Percentiles rank a stretch among this genome's conserved stretches.
These are phyloP conservation scores for Taxillus chinensis DNA, from an alignment of 164 flowering plant genomes.

Conservation along the genomic window DNA sequence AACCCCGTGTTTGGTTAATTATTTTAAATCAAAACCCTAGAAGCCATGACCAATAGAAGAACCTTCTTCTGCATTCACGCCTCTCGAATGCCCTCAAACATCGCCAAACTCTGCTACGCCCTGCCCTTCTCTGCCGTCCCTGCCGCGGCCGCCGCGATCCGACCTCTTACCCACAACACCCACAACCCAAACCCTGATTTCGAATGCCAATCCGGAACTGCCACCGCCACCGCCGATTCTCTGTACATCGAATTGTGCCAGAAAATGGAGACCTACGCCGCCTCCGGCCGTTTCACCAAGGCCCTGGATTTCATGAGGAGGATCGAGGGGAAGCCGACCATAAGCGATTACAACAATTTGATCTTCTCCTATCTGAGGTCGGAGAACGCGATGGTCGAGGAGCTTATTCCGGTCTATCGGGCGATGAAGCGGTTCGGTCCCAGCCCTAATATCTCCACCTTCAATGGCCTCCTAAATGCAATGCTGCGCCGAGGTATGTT, in stretches of 20 bases:
- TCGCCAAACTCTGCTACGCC: no score
- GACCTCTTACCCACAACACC: no score
- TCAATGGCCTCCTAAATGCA: conserved; percentile 32
- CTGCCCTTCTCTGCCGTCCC: no score
- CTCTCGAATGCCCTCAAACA: no score
- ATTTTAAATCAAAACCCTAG: no score
- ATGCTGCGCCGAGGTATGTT: conserved; percentile 15
- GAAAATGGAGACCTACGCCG: conserved; percentile 23
- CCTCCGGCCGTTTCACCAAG: conserved; percentile 20
- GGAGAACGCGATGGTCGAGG: conserved; percentile 10
- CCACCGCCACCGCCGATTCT: neutral
- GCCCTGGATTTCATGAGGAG: conserved; percentile 25
- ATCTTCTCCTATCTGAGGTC: conserved; percentile 30
- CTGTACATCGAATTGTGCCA: conserved; percentile 11
- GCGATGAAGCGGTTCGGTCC: conserved; percentile 36
- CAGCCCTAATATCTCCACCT: conserved; percentile 31
- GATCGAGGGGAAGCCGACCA: conserved; percentile 27
- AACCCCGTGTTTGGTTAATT: no score
- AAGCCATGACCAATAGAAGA: no score
- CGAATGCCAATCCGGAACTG: neutral
- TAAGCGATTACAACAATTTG: conserved; percentile 36
- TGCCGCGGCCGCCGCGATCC: no score
- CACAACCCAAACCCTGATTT: no score
- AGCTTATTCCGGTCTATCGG: conserved; percentile 16
- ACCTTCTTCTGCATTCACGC: no score